These are phyloP conservation scores for Paramarasmius palmivorus DNA, from an alignment of 1,284 basidiomycete species.

Conservation along the genomic window DNA sequence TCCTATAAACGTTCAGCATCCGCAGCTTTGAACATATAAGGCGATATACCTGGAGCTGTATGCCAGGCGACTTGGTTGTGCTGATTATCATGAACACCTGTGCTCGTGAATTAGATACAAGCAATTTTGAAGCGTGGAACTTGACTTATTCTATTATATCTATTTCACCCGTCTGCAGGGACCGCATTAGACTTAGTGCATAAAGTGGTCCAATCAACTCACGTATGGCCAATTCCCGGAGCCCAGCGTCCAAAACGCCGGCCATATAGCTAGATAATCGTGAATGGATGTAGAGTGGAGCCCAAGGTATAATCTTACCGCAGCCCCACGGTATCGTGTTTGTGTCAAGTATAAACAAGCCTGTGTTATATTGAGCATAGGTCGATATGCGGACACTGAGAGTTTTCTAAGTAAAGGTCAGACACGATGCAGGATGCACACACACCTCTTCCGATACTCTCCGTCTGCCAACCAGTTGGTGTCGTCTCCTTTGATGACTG, in stretches of 20 bases:
- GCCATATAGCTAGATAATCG: slow-evolving; percentile 54
- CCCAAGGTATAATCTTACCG: slow-evolving; percentile 39
- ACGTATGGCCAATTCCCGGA: slow-evolving; percentile 58
- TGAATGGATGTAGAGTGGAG: slow-evolving; percentile 4
- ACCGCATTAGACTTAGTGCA: not conserved
- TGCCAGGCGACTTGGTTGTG: slow-evolving; percentile 81
- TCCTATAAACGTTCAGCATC: slow-evolving; percentile 27
- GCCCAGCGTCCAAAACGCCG: slow-evolving; percentile 63
- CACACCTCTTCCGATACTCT: slow-evolving; percentile 58
- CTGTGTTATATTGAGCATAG: slow-evolving; percentile 56
- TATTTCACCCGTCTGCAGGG: not conserved
- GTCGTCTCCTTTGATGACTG: slow-evolving; percentile 76
- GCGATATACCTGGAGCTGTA: slow-evolving; percentile 47
- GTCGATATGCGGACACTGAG: slow-evolving; percentile 63
- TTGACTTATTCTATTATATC: not conserved
- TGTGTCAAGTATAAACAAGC: slow-evolving; percentile 70
- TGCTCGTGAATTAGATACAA: too few relatives aligned
- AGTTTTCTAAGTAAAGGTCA: slow-evolving; percentile 24
- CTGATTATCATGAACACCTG: slow-evolving; percentile 75
- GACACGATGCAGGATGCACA: not conserved
- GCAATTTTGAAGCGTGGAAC: too few relatives aligned
- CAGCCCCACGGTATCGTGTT: slow-evolving; percentile 73
- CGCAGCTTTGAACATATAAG: not conserved
- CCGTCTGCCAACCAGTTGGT: slow-evolving; percentile 53
- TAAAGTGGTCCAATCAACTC: slow-evolving; percentile 16